Evolutionary conservation across 768 basidiomycete species (phyloP), one percentile per base, ranked within the genome.

Genomic region (Podaxis rugospora): DNA sequence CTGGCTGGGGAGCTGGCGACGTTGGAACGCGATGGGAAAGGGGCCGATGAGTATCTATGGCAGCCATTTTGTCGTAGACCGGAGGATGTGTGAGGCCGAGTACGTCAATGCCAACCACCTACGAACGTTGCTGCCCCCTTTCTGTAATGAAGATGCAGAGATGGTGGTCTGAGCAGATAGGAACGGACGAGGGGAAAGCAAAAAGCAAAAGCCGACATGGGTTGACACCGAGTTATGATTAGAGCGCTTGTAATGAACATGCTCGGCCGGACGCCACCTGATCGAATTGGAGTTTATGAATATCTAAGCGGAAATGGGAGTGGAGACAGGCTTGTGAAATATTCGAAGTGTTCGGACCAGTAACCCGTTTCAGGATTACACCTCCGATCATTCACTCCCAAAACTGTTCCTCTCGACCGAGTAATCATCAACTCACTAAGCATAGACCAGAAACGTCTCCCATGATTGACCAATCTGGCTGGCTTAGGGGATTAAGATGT

Each of bases 11-110:
- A 42, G 58, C 55, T 62, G 64, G 51, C 23, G 53, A 57, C 37
- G 35, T 32, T 13, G 25, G n/a, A 21, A 60, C 49, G 23, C 47
- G 14, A 27, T 59, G 55, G 10, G 64, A 62, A 51, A 39, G 55
- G 16, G 63, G 62, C 16, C 59, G 61, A 32, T 37, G 50, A 16
- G 50, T 47, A n/a, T 37, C 50, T 13, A 51, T 51, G 18, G 64
- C 25, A 40, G 59, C 52, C 64, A 65, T 65, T 52, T 51, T 27
- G 61, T 50, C 25, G 39, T 51, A 52, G 51, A 53, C 52, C 16
- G 57, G 55, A 61, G 59, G 52, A 32, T 61, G 60, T 28, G 39
- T 65, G 44, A 49, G n/a, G 21, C 47, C 37, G 18, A 39, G 16
- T 27, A 18, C 16, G 32, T 49, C 40, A 37, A 28, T 44, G 51